Evolutionary conservation across 2,329 filamentous ascomycete species (phyloP), one percentile per base, ranked within the genome.

Genomic region (Fusarium fujikuroi): DNA sequence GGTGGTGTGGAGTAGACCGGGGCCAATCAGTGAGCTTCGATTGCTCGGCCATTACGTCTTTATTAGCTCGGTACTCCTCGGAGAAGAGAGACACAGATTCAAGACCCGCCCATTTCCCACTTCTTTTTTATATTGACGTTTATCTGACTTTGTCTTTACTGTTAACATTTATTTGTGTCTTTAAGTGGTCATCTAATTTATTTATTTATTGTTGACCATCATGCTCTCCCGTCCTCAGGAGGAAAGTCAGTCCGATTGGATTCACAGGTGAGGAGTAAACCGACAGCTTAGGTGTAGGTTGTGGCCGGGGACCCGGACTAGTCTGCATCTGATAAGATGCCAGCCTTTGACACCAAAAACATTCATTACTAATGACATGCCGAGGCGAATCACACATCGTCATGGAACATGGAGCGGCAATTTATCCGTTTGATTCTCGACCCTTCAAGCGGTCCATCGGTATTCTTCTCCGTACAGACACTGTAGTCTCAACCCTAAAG

Each of bases 21-120:
- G 19, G 3, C 76, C 74, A 78, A 78, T 77, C 40, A 75, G 16
- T 47, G 21, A 76, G 74, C 74, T 74, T 65, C 50, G 75, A 78
- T 78, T 78, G 76, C 75, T 78, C 76, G 76, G 76, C 76, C 76
- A 78, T 78, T 78, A 78, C 76, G 76, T 77, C 76, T 77, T 73
- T 70, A 43, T 69, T 74, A 70, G 74, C 76, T 78, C 76, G 76
- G 76, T 66, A 36, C 75, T 78, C 76, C 76, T 78, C 76, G 76
- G 76, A 78, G 76, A 76, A 78, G 71, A 66, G 46, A 52, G 18
- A 63, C 23, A 44, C 40, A 72, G 36, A 60, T 74, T 50, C 40
- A 58, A 62, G 72, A 53, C 69, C 72, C 72, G 50, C 68, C 36
- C 15, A 25, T 25, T 43, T 42, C 37, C 56, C 62, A 58, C 63